Evolutionary conservation across 2,329 filamentous ascomycete genomes (phyloP), one percentile per base, ranked within the genome.

Genomic region (Diplocarpon mali): DNA sequence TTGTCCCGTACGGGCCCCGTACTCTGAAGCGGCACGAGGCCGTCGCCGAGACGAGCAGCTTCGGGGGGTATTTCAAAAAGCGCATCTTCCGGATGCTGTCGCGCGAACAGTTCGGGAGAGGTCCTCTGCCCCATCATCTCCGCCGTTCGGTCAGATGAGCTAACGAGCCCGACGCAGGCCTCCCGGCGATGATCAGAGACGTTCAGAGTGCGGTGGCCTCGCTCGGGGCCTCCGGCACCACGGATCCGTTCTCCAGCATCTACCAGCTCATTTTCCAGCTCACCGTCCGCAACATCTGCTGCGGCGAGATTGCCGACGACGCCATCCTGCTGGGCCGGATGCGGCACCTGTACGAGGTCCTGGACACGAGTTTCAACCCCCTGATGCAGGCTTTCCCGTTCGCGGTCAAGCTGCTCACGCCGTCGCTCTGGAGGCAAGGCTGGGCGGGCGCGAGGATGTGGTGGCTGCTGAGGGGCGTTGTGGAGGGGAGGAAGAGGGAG

Each of bases 221-320:
- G 3, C 61, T 74, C 8, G 59, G 57, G 7, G 7, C 43, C 2
- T 53, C 52, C 7, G 62, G 62, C 8, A 57, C 66, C 5, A 69
- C 71, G 7, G 67, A 78, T 49, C 73, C 74, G 0, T 77, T 78
- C 53, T 65, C 74, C 30, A 65, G 65, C 54, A 62, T 77, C 38
- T 75, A 75, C 54, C 57, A 63, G 5, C 62, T 74, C 44, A 65
- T 78, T 1, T 78, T 71, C 57, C 66, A 69, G 53, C 64, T 78
- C n/a, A 78, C 72, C 3, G 75, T 77, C 62, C 68, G 75, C 11
- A 71, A 67, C 4, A 64, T 78, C 1, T 74, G 71, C 6, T 67
- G 67, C 41, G 62, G 68, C 28, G 75, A 78, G 35, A 68, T 78
- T 20, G 73, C 72, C 12, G 63, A 72, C 2, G 62, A 72, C 40